phyloP scores from a whole-genome alignment of 2,329 filamentous ascomycete genomes.

The Aplosporella prunicola region DNA sequence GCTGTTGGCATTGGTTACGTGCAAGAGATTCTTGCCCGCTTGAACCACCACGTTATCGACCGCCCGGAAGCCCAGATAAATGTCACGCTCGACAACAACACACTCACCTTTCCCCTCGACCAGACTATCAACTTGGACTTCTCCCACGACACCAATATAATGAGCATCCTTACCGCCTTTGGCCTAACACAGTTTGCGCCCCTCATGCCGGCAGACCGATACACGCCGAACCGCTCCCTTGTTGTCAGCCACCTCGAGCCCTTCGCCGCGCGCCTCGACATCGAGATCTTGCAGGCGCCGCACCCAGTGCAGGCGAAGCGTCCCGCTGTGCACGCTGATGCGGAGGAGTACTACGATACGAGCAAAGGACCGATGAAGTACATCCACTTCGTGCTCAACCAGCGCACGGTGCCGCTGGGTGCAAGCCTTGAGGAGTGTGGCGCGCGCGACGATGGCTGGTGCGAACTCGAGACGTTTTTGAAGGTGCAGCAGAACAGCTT shows the following conservation, averaged over 20 bases:
- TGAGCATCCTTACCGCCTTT: constrained; percentile 61
- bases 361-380: constrained; percentile 52
- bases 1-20: constrained; percentile 61
- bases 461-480: constrained; percentile 60
- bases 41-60: constrained; percentile 52
- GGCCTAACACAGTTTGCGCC: constrained; percentile 60
- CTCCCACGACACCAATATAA: constrained; percentile 66
- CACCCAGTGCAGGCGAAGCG: constrained; percentile 44
- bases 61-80: constrained; percentile 43
- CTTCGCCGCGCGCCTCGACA: constrained; percentile 63
- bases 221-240: constrained; percentile 50
- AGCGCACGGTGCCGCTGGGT: constrained; percentile 62
- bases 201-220: constrained; percentile 41
- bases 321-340: constrained; percentile 24
- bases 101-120: constrained; percentile 61
- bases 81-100: constrained; percentile 59
- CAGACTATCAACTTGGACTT: constrained; percentile 71
- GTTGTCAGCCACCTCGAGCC: constrained; percentile 60
- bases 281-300: constrained; percentile 62
- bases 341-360: constrained; percentile 11
- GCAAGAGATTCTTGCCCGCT: constrained; percentile 60
- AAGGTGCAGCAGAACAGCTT: constrained; percentile 51
- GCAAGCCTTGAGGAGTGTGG: constrained; percentile 57
- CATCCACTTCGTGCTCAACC: constrained; percentile 65
- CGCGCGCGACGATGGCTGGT: constrained; percentile 63